Base-by-base conservation (phyloP, 225 moss, liverwort and hornwort species). In the Climacium dendroides region DNA sequence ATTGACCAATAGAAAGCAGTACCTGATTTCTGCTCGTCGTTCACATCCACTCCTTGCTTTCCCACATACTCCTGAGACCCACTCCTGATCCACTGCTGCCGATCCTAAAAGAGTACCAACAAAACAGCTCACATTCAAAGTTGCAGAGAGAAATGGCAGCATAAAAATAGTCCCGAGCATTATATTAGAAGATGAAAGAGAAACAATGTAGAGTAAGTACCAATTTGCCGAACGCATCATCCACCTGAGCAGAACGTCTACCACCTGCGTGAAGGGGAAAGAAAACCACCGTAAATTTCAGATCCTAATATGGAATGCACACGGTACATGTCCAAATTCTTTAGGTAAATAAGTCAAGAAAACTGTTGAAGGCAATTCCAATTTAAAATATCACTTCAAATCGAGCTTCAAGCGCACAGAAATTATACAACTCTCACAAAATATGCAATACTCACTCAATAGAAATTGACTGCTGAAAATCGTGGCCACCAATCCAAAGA, bases 401-500 rank as follows among this genome's bases (percentile, higher is more conserved):
- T 83, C 79, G 57, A 74, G 45, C 70, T 82, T 73, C 47, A 41
- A 37, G 34, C 23, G 19, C 79, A 35, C 60, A 34, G 57, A 34
- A 66, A 74, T 81, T 53, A 15, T 16, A 29, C 52, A 72, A 32
- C n/a, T 70, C 53, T 34, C 73, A 79, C 58, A 74, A 29, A 39
- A 81, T 52, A 75, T 76, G 78, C 53, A 78, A 35, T 54, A 72
- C 89, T 81, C 76, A 91, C 96, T 93, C 91, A 78, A 81, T 83
- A 85, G 90, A 70, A 84, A 93, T 65, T 84, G 90, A 58, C 91
- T 88, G 80, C 92, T 81, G 84, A 95, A 91, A 87, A 97, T 78
- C 13, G 92, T 91, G 74, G 89, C 86, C 77, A 94, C 61, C 83
- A 96, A 77, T 87, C 79, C 91, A 39, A 96, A 64, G 71, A 93